Percentiles rank a stretch among this genome's conserved stretches.
Conservation (phyloP, 495 filamentous ascomycete genomes). For the Aspergillus leporis region DNA sequence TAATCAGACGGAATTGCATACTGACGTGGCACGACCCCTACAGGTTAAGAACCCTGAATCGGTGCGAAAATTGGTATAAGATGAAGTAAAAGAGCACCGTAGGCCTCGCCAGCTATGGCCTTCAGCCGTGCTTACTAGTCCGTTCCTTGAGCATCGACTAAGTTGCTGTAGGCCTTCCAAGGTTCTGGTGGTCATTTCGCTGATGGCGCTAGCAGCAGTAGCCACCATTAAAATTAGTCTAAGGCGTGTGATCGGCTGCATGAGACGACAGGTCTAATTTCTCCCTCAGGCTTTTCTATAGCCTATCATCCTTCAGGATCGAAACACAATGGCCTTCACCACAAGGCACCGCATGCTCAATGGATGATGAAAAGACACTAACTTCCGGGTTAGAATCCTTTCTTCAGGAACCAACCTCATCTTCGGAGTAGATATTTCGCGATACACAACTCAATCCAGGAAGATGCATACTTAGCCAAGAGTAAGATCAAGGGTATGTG, state of each 20-base stretch:
- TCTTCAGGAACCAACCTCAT: slow-evolving; percentile 9
- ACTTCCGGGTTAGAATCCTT: slow-evolving; percentile 10
- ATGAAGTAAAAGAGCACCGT: not conserved
- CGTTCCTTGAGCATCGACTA: not conserved
- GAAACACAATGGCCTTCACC: slow-evolving; percentile 12
- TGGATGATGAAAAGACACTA: slow-evolving; percentile 11
- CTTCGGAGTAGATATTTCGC: not conserved
- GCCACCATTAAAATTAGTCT: slow-evolving; percentile 17
- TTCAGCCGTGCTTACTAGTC: not conserved
- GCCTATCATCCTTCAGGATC: slow-evolving; percentile 14
- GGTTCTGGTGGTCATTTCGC: slow-evolving; percentile 9
- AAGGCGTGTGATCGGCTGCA: slow-evolving; percentile 20
- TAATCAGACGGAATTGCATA: not conserved
- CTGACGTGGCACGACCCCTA: not conserved
- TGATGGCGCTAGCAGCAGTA: slow-evolving; percentile 21
- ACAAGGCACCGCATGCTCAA: slow-evolving; percentile 10
- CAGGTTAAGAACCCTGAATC: not conserved
- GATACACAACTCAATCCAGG: not conserved
- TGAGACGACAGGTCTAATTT: slow-evolving; percentile 24
- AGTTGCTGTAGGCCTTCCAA: slow-evolving; percentile 4
- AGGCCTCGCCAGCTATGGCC: slow-evolving; percentile 7
- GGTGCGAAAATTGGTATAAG: not conserved
- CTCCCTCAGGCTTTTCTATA: not conserved
- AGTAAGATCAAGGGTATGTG: not conserved
- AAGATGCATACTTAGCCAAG: not conserved